Conservation (phyloP, 805 yeast species). For the Wickerhamiella nectarea region DNA sequence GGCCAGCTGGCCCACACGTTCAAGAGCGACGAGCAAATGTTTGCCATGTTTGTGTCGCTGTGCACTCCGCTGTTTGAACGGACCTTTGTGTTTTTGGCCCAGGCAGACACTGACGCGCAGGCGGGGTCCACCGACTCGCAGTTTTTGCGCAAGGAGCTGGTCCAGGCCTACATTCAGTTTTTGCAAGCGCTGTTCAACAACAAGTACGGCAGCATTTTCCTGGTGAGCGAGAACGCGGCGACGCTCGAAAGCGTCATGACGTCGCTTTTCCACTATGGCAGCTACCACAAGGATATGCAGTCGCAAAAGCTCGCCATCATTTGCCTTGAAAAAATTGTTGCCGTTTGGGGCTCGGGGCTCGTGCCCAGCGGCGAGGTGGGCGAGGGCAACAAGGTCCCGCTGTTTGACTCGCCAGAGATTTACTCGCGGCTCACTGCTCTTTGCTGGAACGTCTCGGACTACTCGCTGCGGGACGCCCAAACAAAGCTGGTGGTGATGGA, state of each 20-base stretch:
- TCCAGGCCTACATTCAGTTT: slow-evolving; percentile 56
- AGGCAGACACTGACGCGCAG: slow-evolving; percentile 30
- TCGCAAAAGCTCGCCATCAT: slow-evolving; percentile 57
- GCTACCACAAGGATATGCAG: slow-evolving; percentile 44
- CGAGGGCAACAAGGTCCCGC: slow-evolving; percentile 44
- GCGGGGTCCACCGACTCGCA: slow-evolving; percentile 47
- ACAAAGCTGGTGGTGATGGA: slow-evolving; percentile 63
- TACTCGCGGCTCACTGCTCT: slow-evolving; percentile 54
- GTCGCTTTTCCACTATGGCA: slow-evolving; percentile 50
- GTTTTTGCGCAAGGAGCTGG: slow-evolving; percentile 33
- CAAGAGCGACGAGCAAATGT: slow-evolving; percentile 50
- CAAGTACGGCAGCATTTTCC: slow-evolving; percentile 62
- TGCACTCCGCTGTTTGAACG: slow-evolving; percentile 61
- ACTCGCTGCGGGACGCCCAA: slow-evolving; percentile 67
- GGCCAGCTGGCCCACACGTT: slow-evolving; percentile 79
- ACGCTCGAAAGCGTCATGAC: slow-evolving; percentile 48
- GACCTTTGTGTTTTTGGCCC: slow-evolving; percentile 38
- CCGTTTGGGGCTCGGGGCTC: slow-evolving; percentile 52
- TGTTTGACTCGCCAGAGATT: slow-evolving; percentile 50
- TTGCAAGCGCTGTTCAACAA: slow-evolving; percentile 60
- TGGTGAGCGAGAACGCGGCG: slow-evolving; percentile 51
- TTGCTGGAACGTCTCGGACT: slow-evolving; percentile 64
- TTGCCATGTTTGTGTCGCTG: slow-evolving; percentile 58
- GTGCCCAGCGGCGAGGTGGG: slow-evolving; percentile 37
- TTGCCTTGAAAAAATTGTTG: slow-evolving; percentile 48